Evolutionary conservation across 2,329 filamentous ascomycete species (phyloP).

Genomic region (Trichoderma koningiopsis): DNA sequence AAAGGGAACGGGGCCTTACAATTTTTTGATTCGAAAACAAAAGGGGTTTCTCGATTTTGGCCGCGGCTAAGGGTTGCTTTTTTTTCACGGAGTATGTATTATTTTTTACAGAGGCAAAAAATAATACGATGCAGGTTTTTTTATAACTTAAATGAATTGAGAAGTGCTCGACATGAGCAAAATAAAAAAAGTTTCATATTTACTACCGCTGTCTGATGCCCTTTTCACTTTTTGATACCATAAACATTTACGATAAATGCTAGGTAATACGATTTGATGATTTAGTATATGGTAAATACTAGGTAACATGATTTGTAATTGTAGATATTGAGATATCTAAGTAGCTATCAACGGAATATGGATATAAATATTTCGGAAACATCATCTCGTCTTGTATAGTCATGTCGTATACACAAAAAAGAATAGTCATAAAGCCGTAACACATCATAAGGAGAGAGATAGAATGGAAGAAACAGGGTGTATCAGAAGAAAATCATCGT

Average conservation of each 20-base stretch:
- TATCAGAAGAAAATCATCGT: conserved; percentile 8
- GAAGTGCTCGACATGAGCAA: conserved; percentile 1
- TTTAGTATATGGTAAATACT: background rate
- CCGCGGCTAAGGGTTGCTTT: conserved; percentile 6
- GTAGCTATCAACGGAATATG: background rate
- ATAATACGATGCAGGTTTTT: background rate
- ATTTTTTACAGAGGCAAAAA: background rate
- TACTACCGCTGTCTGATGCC: background rate
- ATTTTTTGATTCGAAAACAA: background rate
- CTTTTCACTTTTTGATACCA: too few relatives aligned
- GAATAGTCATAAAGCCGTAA: conserved; percentile 21
- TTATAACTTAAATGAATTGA: conserved; percentile 6
- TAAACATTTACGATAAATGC: background rate
- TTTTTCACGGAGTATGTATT: background rate
- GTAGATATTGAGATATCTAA: background rate
- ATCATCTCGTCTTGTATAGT: conserved; percentile 2
- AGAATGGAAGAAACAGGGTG: background rate
- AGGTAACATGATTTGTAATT: background rate
- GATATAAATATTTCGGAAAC: background rate
- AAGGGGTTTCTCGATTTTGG: conserved; percentile 6
- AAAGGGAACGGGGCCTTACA: background rate
- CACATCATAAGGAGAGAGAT: conserved; percentile 22
- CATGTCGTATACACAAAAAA: conserved; percentile 3
- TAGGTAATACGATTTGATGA: background rate
- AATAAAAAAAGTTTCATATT: background rate